These are phyloP conservation scores for Gautieria morchelliformis DNA, from an alignment of 768 basidiomycete genomes.

Conservation along the genomic window DNA sequence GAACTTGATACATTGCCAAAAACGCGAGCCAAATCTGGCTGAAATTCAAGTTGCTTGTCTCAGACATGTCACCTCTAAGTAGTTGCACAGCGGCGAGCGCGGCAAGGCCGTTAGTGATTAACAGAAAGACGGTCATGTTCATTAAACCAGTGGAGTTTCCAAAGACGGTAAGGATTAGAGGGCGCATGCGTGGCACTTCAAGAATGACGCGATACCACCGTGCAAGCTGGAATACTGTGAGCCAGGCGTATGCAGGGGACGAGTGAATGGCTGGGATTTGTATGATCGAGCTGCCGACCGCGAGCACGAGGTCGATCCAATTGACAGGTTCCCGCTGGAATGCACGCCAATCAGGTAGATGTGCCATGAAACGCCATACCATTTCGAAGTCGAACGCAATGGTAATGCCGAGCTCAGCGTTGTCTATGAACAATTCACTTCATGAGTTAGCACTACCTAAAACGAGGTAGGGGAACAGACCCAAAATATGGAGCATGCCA, in stretches of 20 bases:
- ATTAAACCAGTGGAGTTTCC: slow-evolving; percentile 84
- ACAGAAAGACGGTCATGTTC: slow-evolving; percentile 88
- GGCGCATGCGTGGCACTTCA: slow-evolving; percentile 83
- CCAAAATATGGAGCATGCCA: slow-evolving; percentile 9
- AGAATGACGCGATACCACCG: slow-evolving; percentile 91
- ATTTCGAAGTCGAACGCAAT: slow-evolving; percentile 87
- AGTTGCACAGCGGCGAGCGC: slow-evolving; percentile 79
- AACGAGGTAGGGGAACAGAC: slow-evolving; percentile 6
- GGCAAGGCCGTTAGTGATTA: slow-evolving; percentile 79
- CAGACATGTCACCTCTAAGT: slow-evolving; percentile 68
- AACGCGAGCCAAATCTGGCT: slow-evolving; percentile 79
- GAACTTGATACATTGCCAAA: slow-evolving; percentile 62
- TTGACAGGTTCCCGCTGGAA: slow-evolving; percentile 61
- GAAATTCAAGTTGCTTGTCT: slow-evolving; percentile 55
- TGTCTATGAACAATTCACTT: slow-evolving; percentile 35
- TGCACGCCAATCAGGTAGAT: slow-evolving; percentile 72
- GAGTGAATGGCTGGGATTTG: slow-evolving; percentile 71
- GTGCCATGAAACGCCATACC: slow-evolving; percentile 54
- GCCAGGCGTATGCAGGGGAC: slow-evolving; percentile 71
- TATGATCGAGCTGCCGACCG: slow-evolving; percentile 65
- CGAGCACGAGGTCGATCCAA: slow-evolving; percentile 67
- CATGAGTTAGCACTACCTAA: slow-evolving; percentile 23
- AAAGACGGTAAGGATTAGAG: slow-evolving; percentile 76
- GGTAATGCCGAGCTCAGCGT: slow-evolving; percentile 68
- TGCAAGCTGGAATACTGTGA: slow-evolving; percentile 77